Evolutionary conservation across 495 filamentous ascomycete species (phyloP), one percentile per base, ranked within the genome.

Genomic region (Aspergillus coremiiformis): DNA sequence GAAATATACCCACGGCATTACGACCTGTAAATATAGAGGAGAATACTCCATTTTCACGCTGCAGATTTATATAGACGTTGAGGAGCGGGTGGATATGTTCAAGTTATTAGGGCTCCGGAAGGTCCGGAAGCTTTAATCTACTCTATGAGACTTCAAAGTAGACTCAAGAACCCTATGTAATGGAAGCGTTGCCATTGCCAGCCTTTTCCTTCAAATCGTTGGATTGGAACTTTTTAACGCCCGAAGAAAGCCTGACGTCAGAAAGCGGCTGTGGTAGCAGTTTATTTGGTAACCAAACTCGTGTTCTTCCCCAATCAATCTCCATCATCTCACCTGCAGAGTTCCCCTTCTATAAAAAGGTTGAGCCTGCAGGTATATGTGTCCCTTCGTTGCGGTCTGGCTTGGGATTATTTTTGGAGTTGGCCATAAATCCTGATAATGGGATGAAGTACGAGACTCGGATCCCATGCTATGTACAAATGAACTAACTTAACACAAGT

Each of bases 231-330:
- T n/a, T 33, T 12, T 21, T 33, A n/a, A 17, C n/a, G 15, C 45
- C 30, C 9, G 26, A 33, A 22, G 20, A 21, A 26, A 12, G 48
- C 54, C 49, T 67, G 65, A 69, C 66, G 63, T 68, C 65, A 61
- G 45, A 41, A 20, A 63, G 66, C 63, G 62, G 62, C 63, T 65
- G 55, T n/a, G n/a, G n/a, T n/a, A n/a, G n/a, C n/a, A n/a, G n/a
- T 59, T 66, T 49, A 64, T 62, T 59, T 63, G 62, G 55, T 48
- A 30, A 44, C 44, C 33, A 30, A 57, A 37, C 46, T 53, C 32
- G 32, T 41, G 24, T 48, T 45, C 33, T 44, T 15, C 17, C 32
- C 10, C 24, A n/a, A n/a, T n/a, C 39, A 30, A 20, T n/a, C 15
- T n/a, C 26, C 24, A 30, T n/a, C n/a, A n/a, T 39, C 12, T 39